Evolutionary conservation across 768 basidiomycete genomes (phyloP).

Genomic region (Termitomyces titanicus): DNA sequence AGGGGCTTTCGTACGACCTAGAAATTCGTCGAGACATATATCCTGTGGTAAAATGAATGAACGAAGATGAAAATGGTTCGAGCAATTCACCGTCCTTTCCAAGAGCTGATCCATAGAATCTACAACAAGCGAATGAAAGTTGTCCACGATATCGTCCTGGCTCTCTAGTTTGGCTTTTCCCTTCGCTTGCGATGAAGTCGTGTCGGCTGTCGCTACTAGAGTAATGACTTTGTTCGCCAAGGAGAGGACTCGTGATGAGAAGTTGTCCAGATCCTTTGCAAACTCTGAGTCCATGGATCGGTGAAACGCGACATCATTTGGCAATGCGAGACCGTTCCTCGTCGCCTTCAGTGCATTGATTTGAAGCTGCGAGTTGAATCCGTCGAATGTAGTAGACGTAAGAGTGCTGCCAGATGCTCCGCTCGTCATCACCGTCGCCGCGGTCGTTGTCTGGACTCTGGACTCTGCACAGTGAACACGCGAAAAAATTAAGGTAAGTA

Average conservation of each 20-base stretch:
- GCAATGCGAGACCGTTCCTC: constrained; percentile 55
- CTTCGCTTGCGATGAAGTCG: constrained; percentile 33
- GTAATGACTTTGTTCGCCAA: constrained; percentile 63
- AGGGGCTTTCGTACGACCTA: constrained; percentile 66
- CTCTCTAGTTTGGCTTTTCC: constrained; percentile 54
- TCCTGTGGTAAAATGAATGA: constrained; percentile 46
- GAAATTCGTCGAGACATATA: constrained; percentile 73
- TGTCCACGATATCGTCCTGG: constrained; percentile 83
- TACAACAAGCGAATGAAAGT: constrained; percentile 73
- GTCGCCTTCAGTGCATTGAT: constrained; percentile 60
- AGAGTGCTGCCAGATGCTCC: constrained; percentile 12
- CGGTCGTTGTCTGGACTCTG: too few species aligned
- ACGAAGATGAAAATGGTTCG: neutral
- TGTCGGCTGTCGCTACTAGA: constrained; percentile 42
- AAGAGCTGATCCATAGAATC: constrained; percentile 82
- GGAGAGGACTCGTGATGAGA: constrained; percentile 62
- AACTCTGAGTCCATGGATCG: constrained; percentile 77
- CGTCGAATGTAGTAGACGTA: constrained; percentile 35
- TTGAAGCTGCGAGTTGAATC: constrained; percentile 58
- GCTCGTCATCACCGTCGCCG: constrained; percentile 8
- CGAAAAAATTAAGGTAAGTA: neutral
- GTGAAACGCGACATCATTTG: constrained; percentile 83
- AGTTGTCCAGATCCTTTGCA: constrained; percentile 64
- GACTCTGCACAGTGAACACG: too few species aligned
- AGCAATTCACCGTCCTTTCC: constrained; percentile 68